Conservation (phyloP, 805 yeast genomes). For the Myxozyma nipponensis region DNA sequence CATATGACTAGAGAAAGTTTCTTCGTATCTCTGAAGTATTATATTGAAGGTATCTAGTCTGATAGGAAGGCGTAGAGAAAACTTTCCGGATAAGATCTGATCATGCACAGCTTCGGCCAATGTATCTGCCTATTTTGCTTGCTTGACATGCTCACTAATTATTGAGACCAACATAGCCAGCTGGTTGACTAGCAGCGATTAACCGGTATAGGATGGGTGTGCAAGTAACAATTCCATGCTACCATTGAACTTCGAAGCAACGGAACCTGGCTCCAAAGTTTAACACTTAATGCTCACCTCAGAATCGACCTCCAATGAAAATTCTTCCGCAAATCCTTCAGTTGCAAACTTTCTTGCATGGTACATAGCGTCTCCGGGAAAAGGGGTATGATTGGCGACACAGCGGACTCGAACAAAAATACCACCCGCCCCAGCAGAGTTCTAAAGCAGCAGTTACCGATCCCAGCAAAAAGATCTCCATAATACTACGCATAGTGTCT, state of each 20-base stretch:
- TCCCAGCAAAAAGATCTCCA: not conserved
- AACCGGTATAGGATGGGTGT: not conserved
- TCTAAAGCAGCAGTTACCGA: not conserved
- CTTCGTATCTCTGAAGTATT: too few species aligned
- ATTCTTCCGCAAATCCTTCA: not conserved
- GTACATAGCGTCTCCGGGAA: not conserved
- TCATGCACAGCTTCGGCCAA: too few species aligned
- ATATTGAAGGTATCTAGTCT: too few species aligned
- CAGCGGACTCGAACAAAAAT: not conserved
- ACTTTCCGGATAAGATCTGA: too few species aligned
- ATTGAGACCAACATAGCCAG: not conserved
- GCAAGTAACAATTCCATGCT: not conserved
- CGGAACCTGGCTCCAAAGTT: not conserved
- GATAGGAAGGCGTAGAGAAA: too few species aligned
- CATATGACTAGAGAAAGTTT: too few species aligned
- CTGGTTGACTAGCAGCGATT: not conserved
- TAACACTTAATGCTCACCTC: not conserved
- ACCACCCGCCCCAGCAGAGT: not conserved
- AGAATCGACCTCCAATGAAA: not conserved
- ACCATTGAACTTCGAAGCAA: not conserved
- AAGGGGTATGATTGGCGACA: not conserved
- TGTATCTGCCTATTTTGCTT: too few species aligned
- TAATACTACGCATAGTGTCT: not conserved
- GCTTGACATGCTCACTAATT: too few species aligned
- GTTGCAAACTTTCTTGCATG: not conserved